Evolutionary conservation across 1,284 basidiomycete species (phyloP), one percentile per base, ranked within the genome.

Genomic region (Microbotryum scabiosae): DNA sequence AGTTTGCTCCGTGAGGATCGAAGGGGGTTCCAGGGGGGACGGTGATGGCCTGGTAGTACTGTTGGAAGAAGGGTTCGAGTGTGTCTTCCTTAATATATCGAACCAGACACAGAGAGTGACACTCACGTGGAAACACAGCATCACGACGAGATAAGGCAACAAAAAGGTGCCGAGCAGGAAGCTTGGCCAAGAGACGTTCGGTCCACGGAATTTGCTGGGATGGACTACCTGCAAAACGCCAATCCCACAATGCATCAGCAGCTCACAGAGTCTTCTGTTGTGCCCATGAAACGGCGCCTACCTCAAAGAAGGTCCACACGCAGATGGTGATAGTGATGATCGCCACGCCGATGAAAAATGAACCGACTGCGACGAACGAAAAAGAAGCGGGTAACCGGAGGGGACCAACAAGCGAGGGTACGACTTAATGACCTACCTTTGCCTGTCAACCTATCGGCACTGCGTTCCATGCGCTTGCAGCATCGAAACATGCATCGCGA

Each of bases 311-410:
- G 64, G 83, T 85, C 64, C 90, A 69, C 0, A 82, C 79, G 26
- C 89, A 90, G 1, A 79, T 72, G 4, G 79, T 75, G 45, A 93
- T 84, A 49, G 97, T 80, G 7, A 84, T 67, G 66, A 85, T 79
- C 18, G 90, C 92, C 26, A 92, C 77, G 0, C 76, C 80, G 55
- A 97, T 82, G 75, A 97, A 97, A 69, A 87, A 82, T 0, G 92
- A 92, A 0, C 94, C 93, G 18, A 90, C 92, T 50, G 48, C 53
- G 44, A 20, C 59, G 28, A 53, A 63, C 60, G 12, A 45, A 32
- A 4, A 52, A 20, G 46, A 26, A n/a, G 26, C 28, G 18, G 18
- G 52, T 28, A 30, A 44, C 28, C 41, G 16, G 18, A 25, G 25
- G 7, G 48, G 5, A 41, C 18, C 26, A 30, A 16, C 20, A n/a